Percentiles rank a stretch among this genome's conserved stretches.
Evolutionary conservation across 129 eudicot species (phyloP).

Genomic region (Flaveria trinervia): DNA sequence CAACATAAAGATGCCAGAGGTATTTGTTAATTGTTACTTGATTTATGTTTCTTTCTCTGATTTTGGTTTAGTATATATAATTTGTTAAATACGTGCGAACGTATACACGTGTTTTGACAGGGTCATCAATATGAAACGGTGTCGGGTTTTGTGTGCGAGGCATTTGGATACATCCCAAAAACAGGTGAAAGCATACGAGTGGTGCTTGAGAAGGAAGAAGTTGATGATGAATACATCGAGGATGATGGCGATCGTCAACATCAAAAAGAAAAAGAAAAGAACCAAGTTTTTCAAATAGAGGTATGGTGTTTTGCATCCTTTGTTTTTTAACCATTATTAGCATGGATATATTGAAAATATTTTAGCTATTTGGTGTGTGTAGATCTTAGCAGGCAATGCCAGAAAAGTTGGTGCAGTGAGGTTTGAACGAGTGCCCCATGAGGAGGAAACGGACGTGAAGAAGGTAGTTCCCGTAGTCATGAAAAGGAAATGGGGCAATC

Average conservation of each 20-base stretch:
- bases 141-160: constrained; percentile 93
- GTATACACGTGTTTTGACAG: constrained; percentile 36
- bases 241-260: constrained; percentile 59
- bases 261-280: constrained; percentile 56
- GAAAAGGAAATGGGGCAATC: constrained; percentile 51
- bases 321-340: neutral
- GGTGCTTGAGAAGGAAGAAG: constrained; percentile 76
- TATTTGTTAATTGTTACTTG: constrained; percentile 20
- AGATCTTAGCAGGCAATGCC: constrained; percentile 91
- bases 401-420: constrained; percentile 91
- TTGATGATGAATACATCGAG: constrained; percentile 59
- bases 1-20: constrained; percentile 93
- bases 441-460: constrained; percentile 48
- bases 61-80: neutral
- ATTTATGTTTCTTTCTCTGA: neutral
- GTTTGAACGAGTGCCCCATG: constrained; percentile 62
- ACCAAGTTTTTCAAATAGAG: constrained; percentile 77
- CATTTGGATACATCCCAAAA: constrained; percentile 93
- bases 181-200: constrained; percentile 87
- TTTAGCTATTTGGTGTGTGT: constrained; percentile 30
- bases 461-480: constrained; percentile 57
- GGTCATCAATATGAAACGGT: constrained; percentile 96
- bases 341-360: constrained; percentile 3
- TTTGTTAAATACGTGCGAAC: neutral
- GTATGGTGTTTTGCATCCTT: constrained; percentile 25